Base-by-base conservation (phyloP, 441 rosid genomes). In the Breynia disticha region DNA sequence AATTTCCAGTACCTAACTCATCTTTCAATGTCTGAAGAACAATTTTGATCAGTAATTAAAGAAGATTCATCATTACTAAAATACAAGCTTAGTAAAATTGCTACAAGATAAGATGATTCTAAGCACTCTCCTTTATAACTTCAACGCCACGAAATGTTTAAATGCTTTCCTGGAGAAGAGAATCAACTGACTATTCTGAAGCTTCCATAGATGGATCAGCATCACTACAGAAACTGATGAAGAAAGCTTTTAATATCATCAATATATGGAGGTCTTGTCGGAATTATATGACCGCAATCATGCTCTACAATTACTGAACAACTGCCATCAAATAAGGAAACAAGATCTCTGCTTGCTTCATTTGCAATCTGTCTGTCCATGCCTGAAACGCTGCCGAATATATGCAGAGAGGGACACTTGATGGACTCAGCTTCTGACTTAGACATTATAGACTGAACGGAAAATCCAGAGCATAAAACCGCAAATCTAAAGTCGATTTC, bases 201-300 rank as follows among this genome's bases (percentile, higher is more conserved):
- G 35, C 35, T 28, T 28, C 35, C 35, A 28, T 28, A 9, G 44
- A 41, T 2, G n/a, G 13, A 41, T 41, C 4, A 41, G 44, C 44
- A 41, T 6, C 9, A 58, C 38, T 1, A 82, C 21, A 74, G 61
- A 70, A 89, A 89, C 21, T 79, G 80, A 28, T 64, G 63, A 48
- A 89, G 90, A 56, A 88, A 93, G 52, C 67, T 62, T 74, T 72
- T 84, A 38, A 89, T 74, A 58, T 78, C 67, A 44, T 86, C 87
- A 1, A 89, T 77, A 57, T 70, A 84, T 37, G 96, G 96, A 53
- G 79, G 59, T 22, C 84, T 71, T 14, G 95, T 75, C 24, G 98
- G 95, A 59, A 86, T 84, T 48, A 89, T 89, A 55, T 93, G 98
- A 35, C 98, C 98, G 48, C 60, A 76, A 47, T 84, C 87, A 45